These are phyloP conservation scores for Erysimum cheiranthoides DNA, from an alignment of 345 rosid species.

Conservation along the genomic window DNA sequence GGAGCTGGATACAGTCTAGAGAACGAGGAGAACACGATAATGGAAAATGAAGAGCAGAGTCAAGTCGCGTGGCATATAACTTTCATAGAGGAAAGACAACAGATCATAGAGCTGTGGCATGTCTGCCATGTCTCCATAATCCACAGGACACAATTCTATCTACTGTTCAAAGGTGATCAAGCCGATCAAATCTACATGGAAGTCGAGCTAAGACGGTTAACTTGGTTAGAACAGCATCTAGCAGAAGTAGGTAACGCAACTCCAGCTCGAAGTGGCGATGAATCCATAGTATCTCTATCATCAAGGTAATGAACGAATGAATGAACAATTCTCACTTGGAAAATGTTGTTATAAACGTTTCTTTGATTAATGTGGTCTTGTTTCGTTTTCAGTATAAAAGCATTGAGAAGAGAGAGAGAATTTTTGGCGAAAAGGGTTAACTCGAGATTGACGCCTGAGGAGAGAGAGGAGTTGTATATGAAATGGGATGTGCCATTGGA, in stretches of 20 bases:
- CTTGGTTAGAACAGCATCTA: slow-evolving; percentile 95
- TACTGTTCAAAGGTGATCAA: slow-evolving; percentile 90
- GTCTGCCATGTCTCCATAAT: slow-evolving; percentile 83
- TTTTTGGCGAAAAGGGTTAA: slow-evolving; percentile 88
- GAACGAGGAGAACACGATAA: slow-evolving; percentile 58
- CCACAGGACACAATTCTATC: slow-evolving; percentile 93
- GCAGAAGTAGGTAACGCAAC: slow-evolving; percentile 88
- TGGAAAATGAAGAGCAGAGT: slow-evolving; percentile 61
- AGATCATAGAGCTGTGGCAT: slow-evolving; percentile 94
- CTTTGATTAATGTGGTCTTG: not conserved
- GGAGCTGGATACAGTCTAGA: slow-evolving; percentile 79
- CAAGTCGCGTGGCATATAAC: slow-evolving; percentile 84
- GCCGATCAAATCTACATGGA: slow-evolving; percentile 99
- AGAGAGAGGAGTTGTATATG: slow-evolving; percentile 79
- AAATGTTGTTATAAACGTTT: not conserved
- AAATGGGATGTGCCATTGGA: slow-evolving; percentile 95
- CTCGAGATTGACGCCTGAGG: slow-evolving; percentile 72
- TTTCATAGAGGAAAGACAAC: slow-evolving; percentile 88
- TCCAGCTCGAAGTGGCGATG: slow-evolving; percentile 77
- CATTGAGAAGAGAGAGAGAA: slow-evolving; percentile 88
- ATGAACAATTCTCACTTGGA: not conserved
- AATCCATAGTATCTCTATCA: slow-evolving; percentile 70
- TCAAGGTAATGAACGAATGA: slow-evolving; percentile 59
- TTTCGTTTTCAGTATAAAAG: slow-evolving; percentile 64
- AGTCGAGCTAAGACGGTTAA: slow-evolving; percentile 95